A percentile compares a stretch with the other conserved stretches of the same genome.
phyloP scores from a whole-genome alignment of 768 basidiomycete species.

The Fibroporia radiculosa region DNA sequence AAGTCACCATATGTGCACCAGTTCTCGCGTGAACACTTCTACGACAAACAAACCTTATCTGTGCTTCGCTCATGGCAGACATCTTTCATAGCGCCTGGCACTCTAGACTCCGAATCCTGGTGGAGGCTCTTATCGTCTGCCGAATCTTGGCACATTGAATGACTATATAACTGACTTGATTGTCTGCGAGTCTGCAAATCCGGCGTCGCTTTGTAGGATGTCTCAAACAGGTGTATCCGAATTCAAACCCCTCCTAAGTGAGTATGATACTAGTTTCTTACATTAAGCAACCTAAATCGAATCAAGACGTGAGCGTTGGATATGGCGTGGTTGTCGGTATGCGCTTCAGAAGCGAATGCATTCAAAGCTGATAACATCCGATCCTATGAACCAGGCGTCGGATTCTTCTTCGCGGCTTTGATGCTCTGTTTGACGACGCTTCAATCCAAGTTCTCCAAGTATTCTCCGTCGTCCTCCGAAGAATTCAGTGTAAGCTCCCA shows the following conservation, averaged over 20 bases:
- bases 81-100: background rate
- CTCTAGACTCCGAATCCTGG: background rate
- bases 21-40: too few species aligned
- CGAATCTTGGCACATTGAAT: background rate
- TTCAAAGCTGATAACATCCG: background rate
- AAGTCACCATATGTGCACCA: too few species aligned
- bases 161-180: background rate
- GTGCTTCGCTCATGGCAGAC: background rate
- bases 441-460: slow-evolving; percentile 38
- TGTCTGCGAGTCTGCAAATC: too few species aligned
- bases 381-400: slow-evolving; percentile 30
- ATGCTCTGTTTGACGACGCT: slow-evolving; percentile 39
- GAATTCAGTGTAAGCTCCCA: slow-evolving; percentile 34
- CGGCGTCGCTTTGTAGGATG: too few species aligned
- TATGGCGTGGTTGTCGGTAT: slow-evolving; percentile 43
- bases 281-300: background rate
- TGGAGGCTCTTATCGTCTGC: background rate
- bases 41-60: background rate
- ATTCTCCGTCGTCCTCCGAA: slow-evolving; percentile 39
- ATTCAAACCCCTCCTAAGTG: slow-evolving; percentile 35
- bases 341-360: too few species aligned
- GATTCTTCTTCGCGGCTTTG: slow-evolving; percentile 41
- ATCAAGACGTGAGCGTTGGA: slow-evolving; percentile 35
- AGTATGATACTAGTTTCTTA: slow-evolving; percentile 2
- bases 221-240: slow-evolving; percentile 18